Conservation (phyloP, 345 rosid genomes). For the Geranium brycei region DNA sequence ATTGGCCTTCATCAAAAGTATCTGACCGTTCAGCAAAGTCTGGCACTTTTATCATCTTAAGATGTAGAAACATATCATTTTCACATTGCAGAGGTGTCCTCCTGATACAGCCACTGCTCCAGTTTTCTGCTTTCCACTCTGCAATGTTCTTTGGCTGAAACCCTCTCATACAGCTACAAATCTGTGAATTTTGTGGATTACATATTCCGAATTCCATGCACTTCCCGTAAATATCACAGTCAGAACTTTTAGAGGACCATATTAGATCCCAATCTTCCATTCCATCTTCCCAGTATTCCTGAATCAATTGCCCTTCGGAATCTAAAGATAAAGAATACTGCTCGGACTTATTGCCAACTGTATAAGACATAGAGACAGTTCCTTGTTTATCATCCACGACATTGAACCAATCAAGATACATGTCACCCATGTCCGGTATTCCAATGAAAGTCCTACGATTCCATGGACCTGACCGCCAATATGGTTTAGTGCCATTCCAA, state of each 20-base stretch:
- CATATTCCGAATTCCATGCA: conserved; percentile 46
- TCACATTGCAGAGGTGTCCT: conserved; percentile 16
- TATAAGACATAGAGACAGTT: conserved; percentile 9
- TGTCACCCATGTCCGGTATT: background rate
- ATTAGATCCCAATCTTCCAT: background rate
- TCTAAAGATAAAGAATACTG: conserved; percentile 9
- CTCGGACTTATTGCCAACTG: conserved; percentile 9
- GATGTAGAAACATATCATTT: conserved; percentile 30
- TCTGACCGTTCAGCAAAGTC: conserved; percentile 15
- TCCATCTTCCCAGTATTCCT: background rate
- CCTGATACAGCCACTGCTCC: conserved; percentile 7
- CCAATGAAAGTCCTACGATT: conserved; percentile 26
- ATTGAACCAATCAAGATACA: conserved; percentile 14
- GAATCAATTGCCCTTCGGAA: background rate
- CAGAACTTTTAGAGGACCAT: background rate
- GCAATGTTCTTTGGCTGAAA: conserved; percentile 26
- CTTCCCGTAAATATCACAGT: conserved; percentile 32
- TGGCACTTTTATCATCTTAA: conserved; percentile 30
- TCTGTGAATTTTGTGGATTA: conserved; percentile 8
- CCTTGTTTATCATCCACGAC: conserved; percentile 6
- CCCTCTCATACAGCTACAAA: conserved; percentile 45
- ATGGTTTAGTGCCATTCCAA: conserved; percentile 28
- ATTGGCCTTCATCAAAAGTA: conserved; percentile 1
- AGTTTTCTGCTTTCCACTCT: conserved; percentile 23
- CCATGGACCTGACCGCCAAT: conserved; percentile 58